Base-by-base conservation (phyloP, 23 red algal species). In the Gracilaria caudata region DNA sequence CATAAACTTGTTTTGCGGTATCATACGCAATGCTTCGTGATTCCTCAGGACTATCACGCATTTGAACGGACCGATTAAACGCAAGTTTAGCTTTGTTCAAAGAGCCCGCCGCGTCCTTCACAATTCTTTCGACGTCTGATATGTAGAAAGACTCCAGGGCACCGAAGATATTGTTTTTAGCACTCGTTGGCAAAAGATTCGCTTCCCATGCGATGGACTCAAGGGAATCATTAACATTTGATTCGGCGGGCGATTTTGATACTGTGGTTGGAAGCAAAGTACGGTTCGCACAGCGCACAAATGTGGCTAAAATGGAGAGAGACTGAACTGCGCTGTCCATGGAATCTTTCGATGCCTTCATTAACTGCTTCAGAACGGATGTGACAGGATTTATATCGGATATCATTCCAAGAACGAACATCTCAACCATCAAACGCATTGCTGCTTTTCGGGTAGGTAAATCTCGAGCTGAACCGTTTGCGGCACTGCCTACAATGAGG, bases 391-490 rank as follows among this genome's bases (percentile, higher is more conserved):
- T 77, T 2, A 84, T 51, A 61, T 92, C 89, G 4, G 89, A 54
- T 26, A 75, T 54, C 79, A 84, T 84, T 6, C 72, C 82, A 68
- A 93, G 56, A 17, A 80, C 73, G 41, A 86, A 85, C 26, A 93
- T 70, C 37, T 93, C 90, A 4, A 81, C 81, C 36, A 93, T 64
- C 43, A 93, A 73, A 8, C 90, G 63, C 90, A 93, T 79, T 4
- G 90, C 51, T 19, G 87, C 78, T 66, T 82, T 91, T 73, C 87
- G 71, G 28, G 87, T 19, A 24, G 45, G 13, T 19, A 91, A 21
- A 44, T 91, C 87, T 60, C 63, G 59, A n/a, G 54, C 40, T 21
- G 68, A 11, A 19, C 60, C 76, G 39, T 84, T 71, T 35, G 41
- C 61, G 53, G 80, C 13, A 49, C 33, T 23, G 29, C 35, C 32